Evolutionary conservation across 2,329 filamentous ascomycete species (phyloP), one percentile per base, ranked within the genome.

Genomic region (Fusarium goolgardi): DNA sequence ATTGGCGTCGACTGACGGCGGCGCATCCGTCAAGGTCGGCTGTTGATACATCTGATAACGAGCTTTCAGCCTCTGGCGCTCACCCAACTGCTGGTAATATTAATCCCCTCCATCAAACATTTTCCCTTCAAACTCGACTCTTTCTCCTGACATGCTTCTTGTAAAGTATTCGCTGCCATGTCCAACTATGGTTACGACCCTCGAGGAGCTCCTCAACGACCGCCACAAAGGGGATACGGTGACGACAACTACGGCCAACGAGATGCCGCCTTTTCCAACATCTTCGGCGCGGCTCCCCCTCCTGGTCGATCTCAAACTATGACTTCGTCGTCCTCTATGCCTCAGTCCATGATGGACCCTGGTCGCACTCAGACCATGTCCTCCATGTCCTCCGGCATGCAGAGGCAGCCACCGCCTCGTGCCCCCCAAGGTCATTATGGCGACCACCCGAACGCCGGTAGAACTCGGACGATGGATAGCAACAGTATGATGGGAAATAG

Each of bases 231-330:
- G 58, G 81, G 84, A 71, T 85, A 86, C 84, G 83, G 70, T 70
- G 81, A 84, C 60, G 76, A 82, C 55, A 85, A 85, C 76, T 85
- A 84, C 75, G 62, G 62, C 23, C 92, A 96, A 81, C 91, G 96
- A 81, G 94, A 99, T 87, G 93, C 93, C 72, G 96, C 95, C 70
- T 99, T 96, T 80, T 93, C 92, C 71, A 95, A 95, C 81, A 98
- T 98, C 77, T 99, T 98, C 78, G 96, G 95, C 72, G 90, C 89
- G 69, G 87, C 92, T 69, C 94, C 93, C 69, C 93, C 93, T 46
- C 88, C 92, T 45, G 95, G 95, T 60, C 91, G 96, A 78, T 96
- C 94, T 59, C 94, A 97, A 76, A 97, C 95, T 27, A 97, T 98
- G 94, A 96, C 90, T 68, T 94, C 92, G 57, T 94, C 92, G 55